Percentiles rank a stretch among this genome's conserved stretches.
phyloP scores from a whole-genome alignment of 495 filamentous ascomycete genomes.

The Podospora anserina region DNA sequence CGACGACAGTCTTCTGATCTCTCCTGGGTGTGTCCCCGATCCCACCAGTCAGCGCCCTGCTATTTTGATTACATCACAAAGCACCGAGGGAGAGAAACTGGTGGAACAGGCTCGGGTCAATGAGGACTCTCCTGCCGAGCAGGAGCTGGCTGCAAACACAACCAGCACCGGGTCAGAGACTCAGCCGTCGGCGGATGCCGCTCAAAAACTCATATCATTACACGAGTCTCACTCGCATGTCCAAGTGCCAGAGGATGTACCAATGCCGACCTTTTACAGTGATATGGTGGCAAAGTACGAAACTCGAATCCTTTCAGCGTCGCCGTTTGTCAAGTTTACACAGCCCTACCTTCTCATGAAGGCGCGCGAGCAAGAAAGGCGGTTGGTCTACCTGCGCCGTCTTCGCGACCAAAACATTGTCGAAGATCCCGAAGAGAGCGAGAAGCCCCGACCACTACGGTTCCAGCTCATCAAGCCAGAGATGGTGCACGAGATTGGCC shows the following conservation, averaged over 20 bases:
- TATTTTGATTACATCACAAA: slow-evolving; percentile 26
- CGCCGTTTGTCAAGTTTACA: slow-evolving; percentile 92
- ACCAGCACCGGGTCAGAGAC: background rate
- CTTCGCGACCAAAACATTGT: slow-evolving; percentile 74
- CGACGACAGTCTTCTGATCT: slow-evolving; percentile 20
- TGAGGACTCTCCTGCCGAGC: slow-evolving; percentile 3
- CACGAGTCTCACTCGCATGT: slow-evolving; percentile 43
- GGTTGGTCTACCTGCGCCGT: slow-evolving; percentile 71
- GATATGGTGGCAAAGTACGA: slow-evolving; percentile 90
- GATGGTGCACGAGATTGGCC: slow-evolving; percentile 81
- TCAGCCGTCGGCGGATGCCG: slow-evolving; percentile 17
- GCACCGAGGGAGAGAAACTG: slow-evolving; percentile 24
- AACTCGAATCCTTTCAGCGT: slow-evolving; percentile 90
- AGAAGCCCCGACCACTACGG: slow-evolving; percentile 60
- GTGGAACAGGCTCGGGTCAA: slow-evolving; percentile 9
- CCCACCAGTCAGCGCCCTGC: slow-evolving; percentile 10
- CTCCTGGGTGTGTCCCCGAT: slow-evolving; percentile 2
- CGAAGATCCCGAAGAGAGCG: slow-evolving; percentile 52
- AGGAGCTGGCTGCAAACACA: slow-evolving; percentile 14
- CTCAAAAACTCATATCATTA: slow-evolving; percentile 40
- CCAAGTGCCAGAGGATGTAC: slow-evolving; percentile 76
- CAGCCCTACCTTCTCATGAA: slow-evolving; percentile 90
- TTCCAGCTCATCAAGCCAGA: slow-evolving; percentile 91
- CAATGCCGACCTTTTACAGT: slow-evolving; percentile 87
- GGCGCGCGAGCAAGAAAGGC: slow-evolving; percentile 84